Base-by-base conservation (phyloP, 1,284 basidiomycete species). In the Tilletia walkeri region DNA sequence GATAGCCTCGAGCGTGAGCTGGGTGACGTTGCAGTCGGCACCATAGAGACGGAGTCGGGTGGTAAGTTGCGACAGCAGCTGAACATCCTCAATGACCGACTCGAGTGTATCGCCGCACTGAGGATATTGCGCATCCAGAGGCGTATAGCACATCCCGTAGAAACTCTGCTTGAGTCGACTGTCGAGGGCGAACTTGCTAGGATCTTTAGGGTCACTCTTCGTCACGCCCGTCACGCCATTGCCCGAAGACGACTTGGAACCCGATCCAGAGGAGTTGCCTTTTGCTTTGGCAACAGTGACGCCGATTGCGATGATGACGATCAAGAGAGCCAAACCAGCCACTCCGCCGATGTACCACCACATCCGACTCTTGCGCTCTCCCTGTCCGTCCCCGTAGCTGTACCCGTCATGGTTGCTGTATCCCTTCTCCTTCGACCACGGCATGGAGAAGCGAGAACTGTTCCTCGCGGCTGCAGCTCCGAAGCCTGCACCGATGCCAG, bases 1-100 rank as follows among this genome's bases (percentile, higher is more conserved):
- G 82, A 99, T 92, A 0, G 92, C 92, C 75, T 92, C 89, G 48
- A 94, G 86, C 1, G 88, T 86, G 30, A 87, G 76, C 14, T 85
- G 84, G 2, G 87, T 86, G 53, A 86, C 85, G 74, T 87, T 86
- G 78, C 88, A 89, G 73, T 88, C 88, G 85, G 82, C 73, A 9
- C 83, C 83, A 73, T 82, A 82, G 48, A 81, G 68, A 10, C 83
- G 72, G 36, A 84, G 67, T 0, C 81, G 69, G 5, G 76, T 79
- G 4, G 84, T 85, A 10, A 85, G 70, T 67, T 85, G 85, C 6
- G 82, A 81, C 3, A 85, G 69, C 2, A 84, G 88, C 45, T 82
- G 79, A 12, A 87, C 84, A 73, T 87, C 86, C 48, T 84, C 80
- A 6, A 85, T 87, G 9, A 87, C 84, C 53, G 85, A 84, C 14